Evolutionary conservation across 1,284 basidiomycete genomes (phyloP).

Genomic region (Pisolithus thermaeus): DNA sequence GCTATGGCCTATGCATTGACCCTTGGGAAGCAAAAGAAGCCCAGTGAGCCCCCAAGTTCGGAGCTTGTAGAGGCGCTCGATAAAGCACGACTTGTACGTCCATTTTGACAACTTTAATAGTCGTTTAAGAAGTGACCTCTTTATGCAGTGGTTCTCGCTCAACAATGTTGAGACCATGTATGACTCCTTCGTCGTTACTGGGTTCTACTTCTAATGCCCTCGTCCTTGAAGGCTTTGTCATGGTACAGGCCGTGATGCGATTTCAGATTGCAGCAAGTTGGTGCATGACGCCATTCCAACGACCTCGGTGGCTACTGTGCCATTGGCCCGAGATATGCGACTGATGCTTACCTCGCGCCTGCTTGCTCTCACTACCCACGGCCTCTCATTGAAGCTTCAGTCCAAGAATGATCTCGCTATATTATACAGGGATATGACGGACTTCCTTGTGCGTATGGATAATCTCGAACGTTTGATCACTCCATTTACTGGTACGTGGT

Average conservation of each 20-base stretch:
- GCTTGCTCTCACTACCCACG: conserved; percentile 26
- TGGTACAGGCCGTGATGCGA: conserved; percentile 34
- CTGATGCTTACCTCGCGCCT: conserved; percentile 32
- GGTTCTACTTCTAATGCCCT: conserved; percentile 3
- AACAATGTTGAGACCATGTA: conserved; percentile 37
- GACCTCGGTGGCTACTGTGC: conserved; percentile 18
- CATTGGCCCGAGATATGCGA: conserved; percentile 29
- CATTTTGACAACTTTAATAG: conserved; percentile 5
- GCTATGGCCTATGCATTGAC: conserved; percentile 27
- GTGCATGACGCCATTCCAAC: conserved; percentile 27
- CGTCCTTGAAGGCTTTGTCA: conserved; percentile 31
- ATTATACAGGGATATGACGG: conserved; percentile 32
- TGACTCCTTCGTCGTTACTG: conserved; percentile 9
- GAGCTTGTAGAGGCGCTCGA: conserved; percentile 28
- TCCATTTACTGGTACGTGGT: conserved; percentile 34
- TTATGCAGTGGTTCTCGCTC: conserved; percentile 35
- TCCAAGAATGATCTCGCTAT: conserved; percentile 23
- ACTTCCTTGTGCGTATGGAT: conserved; percentile 31
- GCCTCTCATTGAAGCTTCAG: conserved; percentile 26
- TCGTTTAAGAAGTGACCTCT: conserved; percentile 9
- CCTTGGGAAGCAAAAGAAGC: conserved; percentile 25
- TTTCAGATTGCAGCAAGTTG: conserved; percentile 29
- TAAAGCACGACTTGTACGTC: conserved; percentile 35
- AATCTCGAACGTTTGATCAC: conserved; percentile 31
- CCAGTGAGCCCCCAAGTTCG: conserved; percentile 17